Evolutionary conservation across 768 basidiomycete species (phyloP).

Genomic region (Lentinus tigrinus): DNA sequence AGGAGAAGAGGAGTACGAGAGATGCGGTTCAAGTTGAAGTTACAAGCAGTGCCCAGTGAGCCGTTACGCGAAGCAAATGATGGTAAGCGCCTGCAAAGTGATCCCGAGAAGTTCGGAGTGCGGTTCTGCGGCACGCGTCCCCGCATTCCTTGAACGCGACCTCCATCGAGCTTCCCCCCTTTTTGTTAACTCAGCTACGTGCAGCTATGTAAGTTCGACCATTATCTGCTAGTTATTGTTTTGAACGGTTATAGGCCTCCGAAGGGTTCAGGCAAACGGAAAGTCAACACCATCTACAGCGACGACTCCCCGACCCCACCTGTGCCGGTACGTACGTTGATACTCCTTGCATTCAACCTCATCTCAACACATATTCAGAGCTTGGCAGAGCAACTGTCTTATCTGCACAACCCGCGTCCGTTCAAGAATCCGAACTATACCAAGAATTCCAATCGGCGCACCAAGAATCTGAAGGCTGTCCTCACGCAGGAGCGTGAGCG

Average conservation of each 20-base stretch:
- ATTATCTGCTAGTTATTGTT: neutral
- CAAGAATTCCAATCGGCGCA: slow-evolving; percentile 69
- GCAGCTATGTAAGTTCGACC: neutral
- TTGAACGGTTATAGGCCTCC: slow-evolving; percentile 29
- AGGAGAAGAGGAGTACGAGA: too few relatives aligned
- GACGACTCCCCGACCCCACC: slow-evolving; percentile 33
- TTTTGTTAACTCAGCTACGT: neutral
- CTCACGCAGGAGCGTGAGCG: slow-evolving; percentile 78
- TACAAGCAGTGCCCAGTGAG: too few relatives aligned
- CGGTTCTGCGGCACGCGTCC: too few relatives aligned
- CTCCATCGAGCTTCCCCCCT: too few relatives aligned
- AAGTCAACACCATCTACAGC: slow-evolving; percentile 21
- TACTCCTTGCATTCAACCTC: neutral
- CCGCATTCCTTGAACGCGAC: neutral
- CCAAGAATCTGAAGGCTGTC: slow-evolving; percentile 79
- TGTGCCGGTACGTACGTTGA: slow-evolving; percentile 22
- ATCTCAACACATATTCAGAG: slow-evolving; percentile 39
- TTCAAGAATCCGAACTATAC: slow-evolving; percentile 76
- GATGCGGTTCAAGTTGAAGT: too few relatives aligned
- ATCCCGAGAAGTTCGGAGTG: too few relatives aligned
- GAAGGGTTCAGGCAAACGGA: slow-evolving; percentile 32
- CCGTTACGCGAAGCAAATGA: too few relatives aligned
- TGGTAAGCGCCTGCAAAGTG: too few relatives aligned
- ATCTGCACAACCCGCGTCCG: slow-evolving; percentile 64
- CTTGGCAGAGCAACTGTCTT: slow-evolving; percentile 73